These are phyloP conservation scores for Aspergillus uvarum DNA, from an alignment of 2,329 filamentous ascomycete genomes.

Conservation along the genomic window DNA sequence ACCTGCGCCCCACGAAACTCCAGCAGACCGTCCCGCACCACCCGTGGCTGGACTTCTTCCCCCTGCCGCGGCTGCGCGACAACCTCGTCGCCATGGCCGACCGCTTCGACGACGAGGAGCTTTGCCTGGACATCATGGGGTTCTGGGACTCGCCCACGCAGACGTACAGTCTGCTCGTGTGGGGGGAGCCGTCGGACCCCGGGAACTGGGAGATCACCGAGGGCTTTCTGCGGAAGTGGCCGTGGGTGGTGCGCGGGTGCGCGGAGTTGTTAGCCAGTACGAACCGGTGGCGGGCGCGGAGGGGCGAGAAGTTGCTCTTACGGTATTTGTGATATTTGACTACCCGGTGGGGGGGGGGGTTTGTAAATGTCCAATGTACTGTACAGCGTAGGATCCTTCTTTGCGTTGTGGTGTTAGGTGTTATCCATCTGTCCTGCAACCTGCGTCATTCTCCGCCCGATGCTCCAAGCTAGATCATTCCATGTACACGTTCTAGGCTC, in stretches of 20 bases:
- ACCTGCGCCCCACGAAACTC: constrained; percentile 40
- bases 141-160: constrained; percentile 25
- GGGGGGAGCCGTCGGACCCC: constrained; percentile 50
- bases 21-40: constrained; percentile 43
- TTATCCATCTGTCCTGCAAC: too few relatives aligned
- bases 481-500: too few relatives aligned
- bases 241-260: constrained; percentile 31
- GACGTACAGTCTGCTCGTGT: constrained; percentile 46
- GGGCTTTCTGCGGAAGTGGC: constrained; percentile 50
- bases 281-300: constrained; percentile 26
- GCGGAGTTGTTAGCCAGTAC: constrained; percentile 28
- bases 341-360: too few relatives aligned
- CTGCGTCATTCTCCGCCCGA: too few relatives aligned
- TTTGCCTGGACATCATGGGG: constrained; percentile 43
- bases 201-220: constrained; percentile 51
- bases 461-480: too few relatives aligned
- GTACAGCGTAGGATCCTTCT: too few relatives aligned
- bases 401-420: too few relatives aligned
- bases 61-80: constrained; percentile 40
- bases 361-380: background rate
- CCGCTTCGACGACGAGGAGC: constrained; percentile 33
- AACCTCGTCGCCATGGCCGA: constrained; percentile 38
- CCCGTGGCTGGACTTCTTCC: constrained; percentile 39
- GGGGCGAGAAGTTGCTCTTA: constrained; percentile 13
- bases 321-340: background rate